phyloP scores from a whole-genome alignment of 2,329 filamentous ascomycete genomes.

The Aspergillus brasiliensis region DNA sequence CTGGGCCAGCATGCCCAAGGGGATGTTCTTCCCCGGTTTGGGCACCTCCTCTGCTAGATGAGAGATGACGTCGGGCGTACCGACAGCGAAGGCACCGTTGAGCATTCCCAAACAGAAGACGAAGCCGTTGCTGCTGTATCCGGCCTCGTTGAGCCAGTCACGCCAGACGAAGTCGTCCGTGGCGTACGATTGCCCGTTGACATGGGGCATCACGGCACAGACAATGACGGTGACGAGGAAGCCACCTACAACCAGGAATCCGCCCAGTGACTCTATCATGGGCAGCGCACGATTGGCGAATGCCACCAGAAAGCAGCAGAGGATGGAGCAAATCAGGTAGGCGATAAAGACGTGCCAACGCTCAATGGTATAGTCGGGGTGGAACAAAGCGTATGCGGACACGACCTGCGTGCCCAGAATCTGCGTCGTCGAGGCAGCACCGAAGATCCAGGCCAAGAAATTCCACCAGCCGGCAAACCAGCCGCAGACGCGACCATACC shows the following conservation, averaged over 20 bases:
- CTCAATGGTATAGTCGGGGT: slow-evolving; percentile 53
- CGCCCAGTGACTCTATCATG: slow-evolving; percentile 56
- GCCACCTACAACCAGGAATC: slow-evolving; percentile 58
- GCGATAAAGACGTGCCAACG: slow-evolving; percentile 63
- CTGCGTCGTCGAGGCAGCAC: slow-evolving; percentile 59
- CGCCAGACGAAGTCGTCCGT: slow-evolving; percentile 57
- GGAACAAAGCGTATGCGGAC: slow-evolving; percentile 62
- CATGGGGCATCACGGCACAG: slow-evolving; percentile 55
- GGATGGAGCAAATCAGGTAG: slow-evolving; percentile 58
- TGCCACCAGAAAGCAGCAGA: slow-evolving; percentile 54
- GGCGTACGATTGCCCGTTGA: slow-evolving; percentile 46
- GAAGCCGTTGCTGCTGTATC: slow-evolving; percentile 55
- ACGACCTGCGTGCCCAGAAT: slow-evolving; percentile 63
- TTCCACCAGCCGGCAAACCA: slow-evolving; percentile 51
- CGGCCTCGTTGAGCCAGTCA: slow-evolving; percentile 53
- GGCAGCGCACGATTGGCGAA: slow-evolving; percentile 57
- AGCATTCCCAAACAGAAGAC: slow-evolving; percentile 67
- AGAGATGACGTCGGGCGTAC: slow-evolving; percentile 64
- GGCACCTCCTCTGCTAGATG: slow-evolving; percentile 68
- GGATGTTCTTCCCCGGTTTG: slow-evolving; percentile 36
- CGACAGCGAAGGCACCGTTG: slow-evolving; percentile 70
- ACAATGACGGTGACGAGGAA: slow-evolving; percentile 58
- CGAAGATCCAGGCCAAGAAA: slow-evolving; percentile 60
- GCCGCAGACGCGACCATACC: slow-evolving; percentile 54
- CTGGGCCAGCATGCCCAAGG: slow-evolving; percentile 49